Percentiles rank a stretch among this genome's conserved stretches.
These are phyloP conservation scores for Kwoniella sp. DNA, from an alignment of 768 basidiomycete genomes.

Conservation along the genomic window DNA sequence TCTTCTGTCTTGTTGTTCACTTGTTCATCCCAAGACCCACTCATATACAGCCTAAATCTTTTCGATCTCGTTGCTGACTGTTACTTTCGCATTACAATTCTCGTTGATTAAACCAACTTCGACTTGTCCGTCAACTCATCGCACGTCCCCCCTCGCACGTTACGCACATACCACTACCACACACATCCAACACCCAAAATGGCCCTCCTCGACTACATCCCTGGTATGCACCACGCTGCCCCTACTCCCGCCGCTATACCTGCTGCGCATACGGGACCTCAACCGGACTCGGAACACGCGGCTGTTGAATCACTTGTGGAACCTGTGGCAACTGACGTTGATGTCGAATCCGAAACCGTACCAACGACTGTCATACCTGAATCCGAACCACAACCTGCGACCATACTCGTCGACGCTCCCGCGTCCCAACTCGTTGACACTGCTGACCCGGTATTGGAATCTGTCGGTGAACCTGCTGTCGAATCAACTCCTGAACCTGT, in stretches of 20 bases:
- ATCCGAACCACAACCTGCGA: constrained; percentile 4
- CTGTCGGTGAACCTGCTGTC: constrained; percentile 1
- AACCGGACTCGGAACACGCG: constrained; percentile 1
- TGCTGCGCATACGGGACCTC: not conserved
- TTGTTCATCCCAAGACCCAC: not conserved
- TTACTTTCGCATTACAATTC: not conserved
- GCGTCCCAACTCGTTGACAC: constrained; percentile 1
- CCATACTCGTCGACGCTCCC: not conserved
- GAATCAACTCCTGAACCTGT: constrained; percentile 2
- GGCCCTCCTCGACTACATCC: constrained; percentile 24
- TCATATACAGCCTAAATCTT: not conserved
- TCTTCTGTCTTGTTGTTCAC: not conserved
- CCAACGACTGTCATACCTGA: constrained; percentile 4
- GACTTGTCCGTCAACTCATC: not conserved
- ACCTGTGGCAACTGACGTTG: not conserved
- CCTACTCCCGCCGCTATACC: constrained; percentile 11
- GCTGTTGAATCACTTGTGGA: not conserved
- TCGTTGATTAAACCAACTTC: not conserved
- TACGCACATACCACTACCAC: constrained; percentile 4
- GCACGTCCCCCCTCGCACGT: constrained; percentile 7
- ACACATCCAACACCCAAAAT: constrained; percentile 8
- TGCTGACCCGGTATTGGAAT: not conserved
- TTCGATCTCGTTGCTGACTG: not conserved
- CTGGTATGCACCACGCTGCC: constrained; percentile 12
- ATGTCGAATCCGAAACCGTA: not conserved